Conservation (phyloP, 1,284 basidiomycete species). For the Microbotryum lychnidis-dioicae region DNA sequence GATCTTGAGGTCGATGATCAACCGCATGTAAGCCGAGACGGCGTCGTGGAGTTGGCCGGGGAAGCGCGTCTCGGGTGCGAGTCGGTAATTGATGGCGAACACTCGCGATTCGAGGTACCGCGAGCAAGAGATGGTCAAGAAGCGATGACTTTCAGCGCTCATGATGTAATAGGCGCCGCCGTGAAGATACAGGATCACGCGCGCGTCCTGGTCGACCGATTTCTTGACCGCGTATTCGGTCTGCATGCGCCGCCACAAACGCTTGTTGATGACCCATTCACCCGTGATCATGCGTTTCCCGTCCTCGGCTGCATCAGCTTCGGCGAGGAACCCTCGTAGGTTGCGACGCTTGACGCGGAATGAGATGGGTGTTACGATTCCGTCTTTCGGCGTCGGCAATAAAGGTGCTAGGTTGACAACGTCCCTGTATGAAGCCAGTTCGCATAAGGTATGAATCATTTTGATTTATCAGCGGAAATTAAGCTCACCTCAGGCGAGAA, state of each 20-base stretch:
- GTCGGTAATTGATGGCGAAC: conserved; percentile 95
- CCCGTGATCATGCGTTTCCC: conserved; percentile 74
- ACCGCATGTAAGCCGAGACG: conserved; percentile 74
- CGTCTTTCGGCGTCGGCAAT: conserved; percentile 83
- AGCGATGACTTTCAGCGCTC: conserved; percentile 85
- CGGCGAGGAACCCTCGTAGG: conserved; percentile 66
- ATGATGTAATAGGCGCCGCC: conserved; percentile 94
- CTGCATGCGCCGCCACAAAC: conserved; percentile 80
- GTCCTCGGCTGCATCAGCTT: conserved; percentile 63
- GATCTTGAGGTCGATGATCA: conserved; percentile 81
- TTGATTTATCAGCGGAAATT: background rate
- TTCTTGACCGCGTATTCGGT: conserved; percentile 53
- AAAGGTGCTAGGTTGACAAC: conserved; percentile 73
- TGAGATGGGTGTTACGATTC: conserved; percentile 88
- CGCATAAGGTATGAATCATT: background rate
- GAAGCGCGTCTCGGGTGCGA: conserved; percentile 89
- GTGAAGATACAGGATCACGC: conserved; percentile 86
- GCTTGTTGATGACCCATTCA: conserved; percentile 92
- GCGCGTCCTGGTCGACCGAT: conserved; percentile 48
- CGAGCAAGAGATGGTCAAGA: conserved; percentile 83
- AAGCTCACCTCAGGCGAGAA: conserved; percentile 38
- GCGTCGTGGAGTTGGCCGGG: conserved; percentile 90
- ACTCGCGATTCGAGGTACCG: conserved; percentile 85
- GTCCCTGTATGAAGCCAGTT: conserved; percentile 50
- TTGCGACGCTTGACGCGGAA: conserved; percentile 69